Percentiles rank a stretch among this genome's conserved stretches.
Conservation (phyloP, 2,329 filamentous ascomycete species). For the Fusarium drepaniforme region DNA sequence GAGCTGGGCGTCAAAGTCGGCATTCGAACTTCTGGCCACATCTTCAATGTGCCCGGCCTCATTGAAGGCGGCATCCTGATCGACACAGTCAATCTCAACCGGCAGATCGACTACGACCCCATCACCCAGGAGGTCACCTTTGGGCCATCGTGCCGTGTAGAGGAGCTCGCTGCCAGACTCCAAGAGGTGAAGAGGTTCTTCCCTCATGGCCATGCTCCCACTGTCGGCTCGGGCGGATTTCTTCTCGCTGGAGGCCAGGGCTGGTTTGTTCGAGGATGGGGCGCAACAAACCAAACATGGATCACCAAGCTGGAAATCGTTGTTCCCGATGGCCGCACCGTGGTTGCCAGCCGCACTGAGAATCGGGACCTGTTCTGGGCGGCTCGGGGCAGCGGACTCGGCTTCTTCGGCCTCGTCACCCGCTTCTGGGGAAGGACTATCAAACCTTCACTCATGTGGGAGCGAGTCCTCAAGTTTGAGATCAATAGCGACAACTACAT, state of each 20-base stretch:
- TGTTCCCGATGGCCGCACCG: conserved; percentile 12
- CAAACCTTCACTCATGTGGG: conserved; percentile 18
- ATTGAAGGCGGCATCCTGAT: conserved; percentile 23
- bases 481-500: conserved; percentile 26
- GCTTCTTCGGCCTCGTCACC: conserved; percentile 17
- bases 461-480: conserved; percentile 20
- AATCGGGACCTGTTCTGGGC: conserved; percentile 22
- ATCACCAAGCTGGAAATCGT: conserved; percentile 22
- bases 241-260: conserved; percentile 19
- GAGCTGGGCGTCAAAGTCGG: conserved; percentile 19
- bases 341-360: conserved; percentile 20
- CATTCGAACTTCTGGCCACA: conserved; percentile 19
- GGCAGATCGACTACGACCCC: conserved; percentile 14
- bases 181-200: conserved; percentile 20
- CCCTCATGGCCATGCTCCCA: conserved; percentile 18
- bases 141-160: conserved; percentile 13
- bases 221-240: conserved; percentile 15
- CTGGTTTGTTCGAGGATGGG: conserved; percentile 22
- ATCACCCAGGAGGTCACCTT: conserved; percentile 10
- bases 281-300: conserved; percentile 20
- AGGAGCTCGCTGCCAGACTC: conserved; percentile 11
- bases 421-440: conserved; percentile 21
- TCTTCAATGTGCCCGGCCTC: conserved; percentile 14
- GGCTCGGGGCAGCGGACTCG: conserved; percentile 12
- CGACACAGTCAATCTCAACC: conserved; percentile 17